Evolutionary conservation across 345 rosid genomes (phyloP), one percentile per base, ranked within the genome.

Genomic region (Camelina sativa): DNA sequence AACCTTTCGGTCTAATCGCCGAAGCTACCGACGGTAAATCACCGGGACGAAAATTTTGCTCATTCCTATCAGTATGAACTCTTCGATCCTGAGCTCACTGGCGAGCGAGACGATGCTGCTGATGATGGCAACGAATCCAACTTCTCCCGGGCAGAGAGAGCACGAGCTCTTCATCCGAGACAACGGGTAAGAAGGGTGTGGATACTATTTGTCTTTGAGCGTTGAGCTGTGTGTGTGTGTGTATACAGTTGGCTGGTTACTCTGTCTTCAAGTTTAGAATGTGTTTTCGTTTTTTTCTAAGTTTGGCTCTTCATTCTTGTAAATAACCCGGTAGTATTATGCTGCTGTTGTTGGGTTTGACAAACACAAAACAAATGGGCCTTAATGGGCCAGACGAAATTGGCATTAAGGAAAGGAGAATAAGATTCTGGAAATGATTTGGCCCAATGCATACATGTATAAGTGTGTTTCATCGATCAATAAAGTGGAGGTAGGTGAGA

Each of bases 101-200:
- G 87, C 54, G 86, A 87, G 37, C 79, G 79, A 67, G 79, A 76
- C 25, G 85, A 80, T 63, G 46, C 50, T 28, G 79, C n/a, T n/a
- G n/a, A 74, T n/a, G n/a, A n/a, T 48, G 79, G 71, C n/a, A 30
- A 61, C 11, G 86, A 73, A 46, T 66, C 78, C 43, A 81, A 82
- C 11, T 78, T 48, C 48, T 54, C 82, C 23, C 65, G 79, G 47
- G n/a, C 73, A 78, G 63, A 84, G 91, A 52, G 97, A 87, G 71
- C 88, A 89, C 80, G 97, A 93, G 88, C 88, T 93, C 63, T 93
- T 93, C 78, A 83, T 89, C 40, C 80, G 98, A 66, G 91, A 89
- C 74, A 88, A 91, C 62, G 80, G 81, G 97, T 89, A 81, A 71
- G 62, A 46, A 37, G 60, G n/a, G 32, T 68, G 1, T 12, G 10